These are phyloP conservation scores for Passalora sequoiae DNA, from an alignment of 2,329 filamentous ascomycete genomes.

Conservation along the genomic window DNA sequence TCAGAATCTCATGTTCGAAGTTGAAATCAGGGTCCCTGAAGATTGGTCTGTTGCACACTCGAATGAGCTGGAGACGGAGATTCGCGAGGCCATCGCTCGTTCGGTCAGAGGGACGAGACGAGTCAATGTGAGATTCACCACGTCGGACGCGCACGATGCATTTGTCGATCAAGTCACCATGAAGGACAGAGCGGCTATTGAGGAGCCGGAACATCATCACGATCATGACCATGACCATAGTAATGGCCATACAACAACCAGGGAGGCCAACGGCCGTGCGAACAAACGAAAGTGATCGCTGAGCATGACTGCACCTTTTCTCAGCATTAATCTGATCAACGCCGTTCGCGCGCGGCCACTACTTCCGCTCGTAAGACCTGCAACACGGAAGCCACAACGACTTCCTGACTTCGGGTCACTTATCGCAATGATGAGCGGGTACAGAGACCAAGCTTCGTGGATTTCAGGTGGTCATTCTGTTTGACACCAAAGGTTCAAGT, in stretches of 20 bases:
- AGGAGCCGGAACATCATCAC: constrained; percentile 20
- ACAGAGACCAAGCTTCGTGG: too few relatives aligned
- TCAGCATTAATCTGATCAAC: too few relatives aligned
- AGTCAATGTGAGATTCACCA: constrained; percentile 75
- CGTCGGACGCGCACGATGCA: constrained; percentile 40
- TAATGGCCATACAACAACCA: constrained; percentile 15
- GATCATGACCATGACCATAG: constrained; percentile 25
- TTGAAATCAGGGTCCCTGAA: constrained; percentile 66
- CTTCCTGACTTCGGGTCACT: too few relatives aligned
- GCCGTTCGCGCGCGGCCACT: too few relatives aligned
- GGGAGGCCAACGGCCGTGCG: constrained; percentile 1
- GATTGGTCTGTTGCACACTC: constrained; percentile 70
- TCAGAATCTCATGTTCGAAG: constrained; percentile 89
- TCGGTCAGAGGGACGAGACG: constrained; percentile 79
- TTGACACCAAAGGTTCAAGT: too few relatives aligned
- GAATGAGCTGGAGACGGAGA: constrained; percentile 63
- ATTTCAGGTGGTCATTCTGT: too few relatives aligned
- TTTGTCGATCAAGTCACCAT: constrained; percentile 65
- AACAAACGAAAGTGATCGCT: constrained; percentile 4
- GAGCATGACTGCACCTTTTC: too few relatives aligned
- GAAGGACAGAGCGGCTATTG: constrained; percentile 9
- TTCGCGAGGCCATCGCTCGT: constrained; percentile 67
- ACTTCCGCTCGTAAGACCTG: too few relatives aligned
- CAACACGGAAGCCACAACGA: too few relatives aligned
- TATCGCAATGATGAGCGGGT: too few relatives aligned